phyloP scores from a whole-genome alignment of 2,329 filamentous ascomycete species.

The Aulographum hederae region DNA sequence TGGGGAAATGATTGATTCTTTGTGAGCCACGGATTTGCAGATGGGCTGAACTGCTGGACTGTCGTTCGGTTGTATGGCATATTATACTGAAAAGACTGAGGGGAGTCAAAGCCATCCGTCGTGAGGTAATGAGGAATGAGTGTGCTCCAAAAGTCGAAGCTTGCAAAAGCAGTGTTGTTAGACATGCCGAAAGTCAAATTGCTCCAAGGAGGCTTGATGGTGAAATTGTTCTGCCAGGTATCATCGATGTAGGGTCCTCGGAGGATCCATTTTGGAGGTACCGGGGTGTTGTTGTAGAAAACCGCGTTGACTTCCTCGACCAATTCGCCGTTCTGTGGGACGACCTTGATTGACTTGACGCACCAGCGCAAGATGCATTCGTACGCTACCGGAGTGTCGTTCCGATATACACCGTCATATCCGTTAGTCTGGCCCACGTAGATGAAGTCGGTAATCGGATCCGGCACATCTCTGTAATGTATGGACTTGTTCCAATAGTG shows the following conservation, averaged over 20 bases:
- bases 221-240: neutral
- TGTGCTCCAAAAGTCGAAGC: neutral
- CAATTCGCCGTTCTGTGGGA: constrained; percentile 6
- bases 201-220: neutral
- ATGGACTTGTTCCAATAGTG: constrained; percentile 2
- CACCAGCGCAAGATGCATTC: constrained; percentile 5
- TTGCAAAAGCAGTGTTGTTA: neutral
- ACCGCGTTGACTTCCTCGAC: neutral
- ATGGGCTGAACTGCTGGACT: neutral
- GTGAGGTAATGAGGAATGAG: neutral
- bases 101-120: neutral
- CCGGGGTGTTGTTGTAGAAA: neutral
- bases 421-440: constrained; percentile 1
- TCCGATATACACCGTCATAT: neutral
- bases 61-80: neutral
- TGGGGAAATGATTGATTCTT: neutral
- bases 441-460: constrained; percentile 4
- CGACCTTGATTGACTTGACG: constrained; percentile 11
- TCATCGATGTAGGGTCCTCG: neutral
- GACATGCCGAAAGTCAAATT: neutral
- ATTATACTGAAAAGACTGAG: neutral
- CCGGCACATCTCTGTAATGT: constrained; percentile 1
- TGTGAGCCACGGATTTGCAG: neutral
- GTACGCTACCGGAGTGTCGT: constrained; percentile 1
- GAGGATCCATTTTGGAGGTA: neutral